Evolutionary conservation across 2,329 filamentous ascomycete species (phyloP), one percentile per base, ranked within the genome.

Genomic region (Exophiala lecanii-corni): DNA sequence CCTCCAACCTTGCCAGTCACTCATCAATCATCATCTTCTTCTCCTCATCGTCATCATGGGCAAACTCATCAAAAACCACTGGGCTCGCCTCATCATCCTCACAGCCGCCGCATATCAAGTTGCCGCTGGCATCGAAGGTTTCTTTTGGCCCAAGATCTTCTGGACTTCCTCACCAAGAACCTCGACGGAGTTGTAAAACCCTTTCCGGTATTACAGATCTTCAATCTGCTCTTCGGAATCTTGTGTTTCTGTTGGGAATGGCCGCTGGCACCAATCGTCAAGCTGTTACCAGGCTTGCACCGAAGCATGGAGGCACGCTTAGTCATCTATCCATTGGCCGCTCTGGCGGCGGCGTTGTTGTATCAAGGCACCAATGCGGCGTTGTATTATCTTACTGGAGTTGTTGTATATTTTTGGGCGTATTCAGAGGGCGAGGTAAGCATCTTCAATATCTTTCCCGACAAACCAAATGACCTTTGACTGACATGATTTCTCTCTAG

Each of bases 71-170:
- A 98, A 98, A 78, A 97, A 97, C 73, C 92, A 98, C 74, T 95
- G 88, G 88, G 92, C 89, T 57, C 84, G 92, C 49, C 82, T 98
- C 60, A 92, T 98, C 62, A 78, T 94, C 67, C 73, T 98, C 63
- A 87, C 86, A 19, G 88, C 92, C 26, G 84, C 87, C 56, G 66
- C 73, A 44, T 89, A 95, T 65, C 92, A 98, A 78, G 67, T 96
- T 51, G 81, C 74, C 47, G 89, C 89, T 48, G 82, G 84, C 12
- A 70, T 98, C 43, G 79, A 94, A 69, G 82, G 79, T 60, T 95
- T 92, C 76, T 91, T 98, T 78, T 98, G 89, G 89, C 92, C 92
- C 55, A 98, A 98, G 67, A 84, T 98, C 62, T 94, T 98, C 70
- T 98, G 86, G 84, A 98, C 68, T 95, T 95, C 65, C 69, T 92